phyloP scores from a whole-genome alignment of 257 asterid species.

The Solanum bulbocastanum region DNA sequence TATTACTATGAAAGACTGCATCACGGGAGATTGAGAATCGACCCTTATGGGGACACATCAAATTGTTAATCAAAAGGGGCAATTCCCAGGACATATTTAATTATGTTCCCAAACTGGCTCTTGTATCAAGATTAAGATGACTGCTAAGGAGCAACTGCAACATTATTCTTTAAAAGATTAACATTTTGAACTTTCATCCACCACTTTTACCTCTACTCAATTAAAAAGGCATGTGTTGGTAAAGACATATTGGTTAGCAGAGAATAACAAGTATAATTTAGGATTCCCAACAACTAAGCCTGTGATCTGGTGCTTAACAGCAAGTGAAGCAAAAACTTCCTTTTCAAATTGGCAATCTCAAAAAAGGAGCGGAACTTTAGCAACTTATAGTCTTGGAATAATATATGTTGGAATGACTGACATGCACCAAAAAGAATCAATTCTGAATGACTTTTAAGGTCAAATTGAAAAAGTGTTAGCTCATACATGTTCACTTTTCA shows the following conservation, averaged over 20 bases:
- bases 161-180: background rate
- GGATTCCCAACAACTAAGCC: background rate
- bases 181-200: background rate
- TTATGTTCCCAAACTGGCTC: background rate
- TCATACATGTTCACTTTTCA: conserved; percentile 63
- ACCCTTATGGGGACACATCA: background rate
- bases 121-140: background rate
- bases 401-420: background rate
- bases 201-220: background rate
- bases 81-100: background rate
- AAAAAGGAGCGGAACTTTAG: background rate
- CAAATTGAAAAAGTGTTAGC: background rate
- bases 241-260: background rate
- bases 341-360: background rate
- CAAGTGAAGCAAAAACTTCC: background rate
- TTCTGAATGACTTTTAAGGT: background rate
- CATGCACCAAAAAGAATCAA: background rate
- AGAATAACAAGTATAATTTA: background rate
- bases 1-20: background rate
- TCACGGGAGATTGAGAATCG: background rate
- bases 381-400: background rate
- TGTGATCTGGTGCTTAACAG: background rate
- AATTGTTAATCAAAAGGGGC: background rate
- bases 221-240: background rate
- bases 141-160: background rate